A percentile compares a stretch with the other conserved stretches of the same genome.
These are phyloP conservation scores for Botrytis tulipae DNA, from an alignment of 2,329 filamentous ascomycete genomes.

Conservation along the genomic window DNA sequence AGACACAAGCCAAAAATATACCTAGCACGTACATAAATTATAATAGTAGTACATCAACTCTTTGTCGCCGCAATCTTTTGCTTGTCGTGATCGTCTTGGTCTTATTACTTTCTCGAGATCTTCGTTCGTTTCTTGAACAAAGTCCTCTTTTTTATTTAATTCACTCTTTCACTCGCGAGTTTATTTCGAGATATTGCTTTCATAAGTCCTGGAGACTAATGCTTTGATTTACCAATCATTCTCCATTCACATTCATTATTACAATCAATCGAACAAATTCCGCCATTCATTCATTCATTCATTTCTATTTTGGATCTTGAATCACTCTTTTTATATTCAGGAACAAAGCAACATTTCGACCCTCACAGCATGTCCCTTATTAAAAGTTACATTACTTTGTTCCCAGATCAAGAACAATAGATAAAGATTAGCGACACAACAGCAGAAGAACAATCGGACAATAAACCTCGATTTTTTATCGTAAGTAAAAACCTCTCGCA, in stretches of 20 bases:
- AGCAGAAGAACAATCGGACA: background rate
- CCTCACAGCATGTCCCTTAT: constrained; percentile 9
- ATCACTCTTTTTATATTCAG: constrained; percentile 7
- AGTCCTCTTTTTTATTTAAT: background rate
- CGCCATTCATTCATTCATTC: background rate
- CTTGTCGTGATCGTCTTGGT: background rate
- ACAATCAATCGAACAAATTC: background rate
- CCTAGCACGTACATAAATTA: too few species aligned
- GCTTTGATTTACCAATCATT: background rate
- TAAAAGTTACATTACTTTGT: constrained; percentile 8
- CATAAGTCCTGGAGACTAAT: constrained; percentile 14
- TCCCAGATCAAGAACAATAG: constrained; percentile 11
- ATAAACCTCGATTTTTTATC: background rate
- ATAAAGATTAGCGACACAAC: background rate
- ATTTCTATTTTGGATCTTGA: constrained; percentile 17
- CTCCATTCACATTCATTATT: constrained; percentile 11
- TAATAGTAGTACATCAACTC: background rate
- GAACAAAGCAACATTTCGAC: background rate
- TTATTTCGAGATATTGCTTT: background rate
- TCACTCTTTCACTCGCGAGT: background rate
- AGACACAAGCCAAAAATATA: constrained; percentile 3
- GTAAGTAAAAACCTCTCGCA: constrained; percentile 14
- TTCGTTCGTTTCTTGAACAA: background rate
- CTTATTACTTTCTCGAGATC: background rate
- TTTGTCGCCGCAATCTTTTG: background rate